These are phyloP conservation scores for Tylopilus intermedius DNA, from an alignment of 768 basidiomycete species.

Conservation along the genomic window DNA sequence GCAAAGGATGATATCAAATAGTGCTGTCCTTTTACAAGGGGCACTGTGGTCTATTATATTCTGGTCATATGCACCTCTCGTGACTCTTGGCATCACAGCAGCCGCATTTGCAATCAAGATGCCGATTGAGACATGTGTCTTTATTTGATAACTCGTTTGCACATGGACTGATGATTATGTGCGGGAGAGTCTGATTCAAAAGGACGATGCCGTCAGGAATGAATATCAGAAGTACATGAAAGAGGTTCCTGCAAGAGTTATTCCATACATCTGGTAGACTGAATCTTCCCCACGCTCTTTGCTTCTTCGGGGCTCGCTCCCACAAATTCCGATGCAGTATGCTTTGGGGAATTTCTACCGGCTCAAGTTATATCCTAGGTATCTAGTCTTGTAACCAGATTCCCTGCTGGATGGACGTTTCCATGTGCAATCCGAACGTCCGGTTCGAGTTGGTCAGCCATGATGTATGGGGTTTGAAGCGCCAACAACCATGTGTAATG, in stretches of 20 bases:
- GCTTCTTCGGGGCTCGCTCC: not conserved
- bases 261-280: constrained; percentile 26
- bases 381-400: too few relatives aligned
- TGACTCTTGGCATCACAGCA: constrained; percentile 15
- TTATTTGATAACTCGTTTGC: not conserved
- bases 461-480: too few relatives aligned
- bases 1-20: not conserved
- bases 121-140: constrained; percentile 26
- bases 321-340: not conserved
- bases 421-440: too few relatives aligned
- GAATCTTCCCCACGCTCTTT: not conserved
- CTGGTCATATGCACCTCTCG: constrained; percentile 29
- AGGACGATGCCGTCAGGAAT: constrained; percentile 14
- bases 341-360: too few relatives aligned
- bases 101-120: constrained; percentile 26
- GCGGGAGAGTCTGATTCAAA: constrained; percentile 27
- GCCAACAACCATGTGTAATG: too few relatives aligned
- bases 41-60: constrained; percentile 22
- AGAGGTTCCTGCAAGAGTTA: constrained; percentile 23
- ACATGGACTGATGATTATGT: not conserved
- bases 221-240: constrained; percentile 29
- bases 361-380: too few relatives aligned
- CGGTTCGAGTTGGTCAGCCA: too few relatives aligned
- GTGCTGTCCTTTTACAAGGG: constrained; percentile 16
- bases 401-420: too few relatives aligned